Base-by-base conservation (phyloP, 352 stramenopile genomes). In the Globisporangium cystogenes region DNA sequence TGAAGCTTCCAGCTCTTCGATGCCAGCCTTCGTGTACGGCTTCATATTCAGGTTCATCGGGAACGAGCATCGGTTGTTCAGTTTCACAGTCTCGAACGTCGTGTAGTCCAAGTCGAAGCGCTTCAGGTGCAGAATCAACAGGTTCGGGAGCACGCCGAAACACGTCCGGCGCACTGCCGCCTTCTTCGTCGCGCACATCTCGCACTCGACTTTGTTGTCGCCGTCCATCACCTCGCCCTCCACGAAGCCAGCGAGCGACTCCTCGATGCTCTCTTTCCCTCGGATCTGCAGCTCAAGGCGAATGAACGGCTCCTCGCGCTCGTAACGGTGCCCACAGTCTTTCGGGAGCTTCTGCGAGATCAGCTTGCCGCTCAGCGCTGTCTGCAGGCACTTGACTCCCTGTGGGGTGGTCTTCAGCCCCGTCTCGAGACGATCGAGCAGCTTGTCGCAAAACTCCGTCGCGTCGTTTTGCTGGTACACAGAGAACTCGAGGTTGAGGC, bases 401-500 rank as follows among this genome's bases (percentile, higher is more conserved):
- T 93, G 82, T 21, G 86, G 81, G 7, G 86, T 96, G 14, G 66
- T 83, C 65, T 98, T 99, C 18, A 99, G 70, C 31, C 90, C 86
- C 1, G 90, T 98, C 62, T 99, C 97, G 7, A 99, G 67, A n/a
- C 94, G 80, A 80, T 99, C 97, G 35, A 99, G 77, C 12, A 99
- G 74, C 61, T 99, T 99, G 63, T 98, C 97, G 48, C 94, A 98
- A 79, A 99, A 99, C 66, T 99, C 97, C 26, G 87, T 97, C 4
- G 97, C 97, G 70, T 99, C 97, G 67, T 99, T 99, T 70, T 99
- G 97, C 65, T 99, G 97, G 71, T 98, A 99, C 8, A 99, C 94
- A 11, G 83, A 94, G 58, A 96, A 96, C 53, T 96, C 86, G n/a
- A 96, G 60, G 49, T 96, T 96, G 23, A 96, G 53, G 54, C 83